These are phyloP conservation scores for Salix arbutifolia DNA, from an alignment of 345 rosid genomes.

Conservation along the genomic window DNA sequence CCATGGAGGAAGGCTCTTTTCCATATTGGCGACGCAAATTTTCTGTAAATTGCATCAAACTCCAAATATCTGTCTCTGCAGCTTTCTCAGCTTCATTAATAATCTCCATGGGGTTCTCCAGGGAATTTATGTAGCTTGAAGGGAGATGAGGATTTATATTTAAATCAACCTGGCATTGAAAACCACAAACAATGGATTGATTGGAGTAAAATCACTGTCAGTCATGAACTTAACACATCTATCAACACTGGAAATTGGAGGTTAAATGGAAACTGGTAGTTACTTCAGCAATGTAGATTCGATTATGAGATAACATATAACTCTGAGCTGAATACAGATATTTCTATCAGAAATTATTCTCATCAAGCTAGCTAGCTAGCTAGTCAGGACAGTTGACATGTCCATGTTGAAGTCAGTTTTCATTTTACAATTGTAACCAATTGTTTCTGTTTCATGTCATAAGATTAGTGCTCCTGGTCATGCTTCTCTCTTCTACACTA, in stretches of 20 bases:
- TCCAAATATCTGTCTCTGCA: constrained; percentile 75
- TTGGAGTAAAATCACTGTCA: not conserved
- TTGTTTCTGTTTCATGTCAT: not conserved
- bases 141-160: constrained; percentile 71
- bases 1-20: constrained; percentile 92
- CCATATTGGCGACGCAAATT: constrained; percentile 77
- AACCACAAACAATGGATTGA: not conserved
- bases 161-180: constrained; percentile 63
- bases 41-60: constrained; percentile 85
- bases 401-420: not conserved
- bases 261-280: not conserved
- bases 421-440: not conserved
- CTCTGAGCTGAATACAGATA: not conserved
- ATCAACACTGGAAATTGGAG: not conserved
- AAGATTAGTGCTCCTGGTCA: not conserved
- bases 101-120: constrained; percentile 82
- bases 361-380: not conserved
- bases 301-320: not conserved
- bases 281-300: not conserved
- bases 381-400: not conserved
- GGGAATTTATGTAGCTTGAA: constrained; percentile 81
- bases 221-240: not conserved
- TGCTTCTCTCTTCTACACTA: not conserved
- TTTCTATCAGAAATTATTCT: not conserved
- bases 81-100: constrained; percentile 80